Base-by-base conservation (phyloP, 345 rosid species). In the Erucastrum elatum region DNA sequence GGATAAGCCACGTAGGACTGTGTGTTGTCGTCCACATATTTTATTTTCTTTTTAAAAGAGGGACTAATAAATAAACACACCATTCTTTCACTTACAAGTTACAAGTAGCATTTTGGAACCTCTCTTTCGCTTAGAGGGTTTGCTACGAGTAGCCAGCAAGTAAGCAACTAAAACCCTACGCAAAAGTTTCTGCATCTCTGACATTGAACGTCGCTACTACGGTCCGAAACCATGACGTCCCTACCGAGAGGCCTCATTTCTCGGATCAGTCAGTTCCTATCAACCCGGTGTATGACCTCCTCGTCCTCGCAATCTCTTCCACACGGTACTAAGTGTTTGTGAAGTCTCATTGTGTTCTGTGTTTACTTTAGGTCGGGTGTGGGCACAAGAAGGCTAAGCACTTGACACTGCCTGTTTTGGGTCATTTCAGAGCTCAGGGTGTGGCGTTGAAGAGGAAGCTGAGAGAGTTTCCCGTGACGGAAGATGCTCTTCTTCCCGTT, bases 1-100 rank as follows among this genome's bases (percentile, higher is more conserved):
- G 77, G 78, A 81, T 81, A 68, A 41, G 75, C 84, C 81, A 81
- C 81, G 78, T 81, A 56, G 66, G 78, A 77, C 62, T 66, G 68
- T 63, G 66, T 62, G 49, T 72, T 63, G 0, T 76, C 71, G 37
- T 71, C 81, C 77, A 76, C 81, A 76, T 46, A 71, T 51, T 49
- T 60, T 68, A 2, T 29, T 29, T 29, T 29, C 31, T 29, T 29
- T 29, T 29, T 29, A 29, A 29, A 29, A 29, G 31, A 29, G 31
- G 31, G 31, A 29, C 31, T 2, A 29, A 2, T 29, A 29, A 29
- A 1, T 29, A 21, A 21, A 21, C 21, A 21, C 21, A 21, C 21
- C 21, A 21, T 1, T 21, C 21, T 21, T 21, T 21, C 21, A 1
- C 21, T 21, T 21, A 21, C 31, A 4, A 2, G 31, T 21, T 21